Evolutionary conservation across 2,329 filamentous ascomycete genomes (phyloP), one percentile per base, ranked within the genome.

Genomic region (Madurella mycetomatis): DNA sequence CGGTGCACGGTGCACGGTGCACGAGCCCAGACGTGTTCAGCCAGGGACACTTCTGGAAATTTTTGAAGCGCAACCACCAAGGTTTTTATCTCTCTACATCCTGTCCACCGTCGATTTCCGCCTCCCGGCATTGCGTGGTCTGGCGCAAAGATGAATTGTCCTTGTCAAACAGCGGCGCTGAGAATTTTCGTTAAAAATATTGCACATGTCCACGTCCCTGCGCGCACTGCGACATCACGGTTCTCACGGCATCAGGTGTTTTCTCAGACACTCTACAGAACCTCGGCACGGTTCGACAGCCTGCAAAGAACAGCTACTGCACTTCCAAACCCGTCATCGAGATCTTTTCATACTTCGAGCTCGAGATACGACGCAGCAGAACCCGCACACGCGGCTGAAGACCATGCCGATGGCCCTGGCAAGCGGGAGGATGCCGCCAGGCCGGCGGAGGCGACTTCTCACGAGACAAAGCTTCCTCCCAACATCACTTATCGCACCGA

Each of bases 171-270:
- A 7, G 67, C 70, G 31, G 70, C 78, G 9, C 65, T 79, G 61
- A 69, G 70, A 51, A 69, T 75, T n/a, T 81, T 82, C 55, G 65
- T 80, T 12, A 73, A 72, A 56, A 76, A 71, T 31, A 67, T 81
- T 30, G 66, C 67, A 2, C 71, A 76, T 58, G 64, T 74, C 30
- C 72, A 76, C 53, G 62, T 62, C 41, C 63, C 66, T 17, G 32
- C 48, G 2, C 52, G 52, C 16, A 32, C 53, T 5, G 46, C 50
- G 8, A 11, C 56, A 11, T 16, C 53, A 15, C 53, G 58, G 19
- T 16, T 54, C 13, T 41, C 44, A 11, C 56, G 50, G 34, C 25
- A 31, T 42, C 37, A 37, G 34, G 13, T 11, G 13, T 7, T 41
- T 16, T 30, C 41, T 4, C 34, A 56, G 11, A n/a, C 7, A 17